Evolutionary conservation across 2,329 filamentous ascomycete species (phyloP).

Genomic region (Pezicula rhizophila): DNA sequence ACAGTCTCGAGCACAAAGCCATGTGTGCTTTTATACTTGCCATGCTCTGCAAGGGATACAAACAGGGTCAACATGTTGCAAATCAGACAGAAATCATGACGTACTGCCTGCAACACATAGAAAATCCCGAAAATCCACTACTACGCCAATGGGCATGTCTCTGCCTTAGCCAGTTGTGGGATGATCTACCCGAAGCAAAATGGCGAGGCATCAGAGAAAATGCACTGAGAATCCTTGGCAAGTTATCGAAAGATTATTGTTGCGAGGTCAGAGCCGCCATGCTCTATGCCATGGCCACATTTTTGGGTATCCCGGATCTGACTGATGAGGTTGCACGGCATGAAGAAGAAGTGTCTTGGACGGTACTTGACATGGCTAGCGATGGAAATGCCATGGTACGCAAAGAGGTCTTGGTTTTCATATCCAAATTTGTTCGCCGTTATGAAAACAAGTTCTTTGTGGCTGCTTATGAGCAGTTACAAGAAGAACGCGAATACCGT

Average conservation of each 20-base stretch:
- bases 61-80: slow-evolving; percentile 85
- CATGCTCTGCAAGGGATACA: slow-evolving; percentile 94
- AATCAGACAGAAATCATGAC: slow-evolving; percentile 86
- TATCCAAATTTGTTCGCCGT: slow-evolving; percentile 83
- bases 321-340: slow-evolving; percentile 87
- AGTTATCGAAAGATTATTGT: slow-evolving; percentile 78
- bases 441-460: slow-evolving; percentile 92
- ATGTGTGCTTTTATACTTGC: slow-evolving; percentile 99
- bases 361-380: slow-evolving; percentile 83
- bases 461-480: slow-evolving; percentile 82
- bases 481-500: slow-evolving; percentile 72
- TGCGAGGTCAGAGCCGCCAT: slow-evolving; percentile 92
- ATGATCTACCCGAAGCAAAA: slow-evolving; percentile 85
- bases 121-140: slow-evolving; percentile 80
- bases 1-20: slow-evolving; percentile 89
- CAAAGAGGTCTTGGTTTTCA: slow-evolving; percentile 87
- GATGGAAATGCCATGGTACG: slow-evolving; percentile 93
- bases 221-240: slow-evolving; percentile 57
- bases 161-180: slow-evolving; percentile 92
- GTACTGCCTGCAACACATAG: slow-evolving; percentile 76
- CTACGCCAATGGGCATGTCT: slow-evolving; percentile 93
- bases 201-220: slow-evolving; percentile 90
- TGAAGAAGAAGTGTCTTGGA: slow-evolving; percentile 85
- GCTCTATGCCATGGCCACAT: slow-evolving; percentile 87
- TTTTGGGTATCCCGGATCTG: slow-evolving; percentile 86